These are phyloP conservation scores for Ustilago tritici DNA, from an alignment of 1,284 basidiomycete genomes.

Conservation along the genomic window DNA sequence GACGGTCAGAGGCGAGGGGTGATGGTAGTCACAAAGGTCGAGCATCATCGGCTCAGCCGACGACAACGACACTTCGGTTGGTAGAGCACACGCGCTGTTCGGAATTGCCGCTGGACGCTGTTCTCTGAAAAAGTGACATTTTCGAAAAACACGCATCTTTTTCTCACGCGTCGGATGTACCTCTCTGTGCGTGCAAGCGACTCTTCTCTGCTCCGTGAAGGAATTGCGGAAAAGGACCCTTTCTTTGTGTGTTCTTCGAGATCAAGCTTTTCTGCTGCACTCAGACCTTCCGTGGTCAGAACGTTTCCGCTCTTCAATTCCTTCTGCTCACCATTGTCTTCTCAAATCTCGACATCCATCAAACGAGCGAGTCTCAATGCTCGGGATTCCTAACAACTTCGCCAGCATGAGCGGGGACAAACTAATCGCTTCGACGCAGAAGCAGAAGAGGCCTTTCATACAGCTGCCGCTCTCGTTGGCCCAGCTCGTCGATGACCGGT, in stretches of 20 bases:
- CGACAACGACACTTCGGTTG: background rate
- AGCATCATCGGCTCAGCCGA: slow-evolving; percentile 18
- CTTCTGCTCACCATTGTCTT: slow-evolving; percentile 4
- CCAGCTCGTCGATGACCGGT: slow-evolving; percentile 44
- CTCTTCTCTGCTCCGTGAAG: background rate
- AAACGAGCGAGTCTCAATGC: background rate
- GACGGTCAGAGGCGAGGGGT: background rate
- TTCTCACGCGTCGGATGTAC: background rate
- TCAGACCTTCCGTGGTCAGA: background rate
- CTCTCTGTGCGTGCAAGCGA: too few relatives aligned
- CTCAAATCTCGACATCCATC: background rate
- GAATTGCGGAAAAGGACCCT: background rate
- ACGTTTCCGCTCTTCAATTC: background rate
- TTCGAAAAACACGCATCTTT: slow-evolving; percentile 5
- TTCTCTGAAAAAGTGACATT: background rate
- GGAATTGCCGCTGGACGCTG: slow-evolving; percentile 22
- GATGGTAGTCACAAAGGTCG: slow-evolving; percentile 13
- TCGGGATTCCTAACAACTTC: background rate
- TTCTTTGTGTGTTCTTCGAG: background rate
- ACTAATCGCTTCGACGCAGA: slow-evolving; percentile 3
- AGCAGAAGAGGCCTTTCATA: slow-evolving; percentile 12
- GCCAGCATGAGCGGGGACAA: slow-evolving; percentile 26
- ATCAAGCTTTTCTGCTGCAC: background rate
- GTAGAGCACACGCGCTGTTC: slow-evolving; percentile 8
- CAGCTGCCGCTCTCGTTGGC: slow-evolving; percentile 18